Conservation (phyloP, 106 monocot genomes). For the Narthecium ossifragum region DNA sequence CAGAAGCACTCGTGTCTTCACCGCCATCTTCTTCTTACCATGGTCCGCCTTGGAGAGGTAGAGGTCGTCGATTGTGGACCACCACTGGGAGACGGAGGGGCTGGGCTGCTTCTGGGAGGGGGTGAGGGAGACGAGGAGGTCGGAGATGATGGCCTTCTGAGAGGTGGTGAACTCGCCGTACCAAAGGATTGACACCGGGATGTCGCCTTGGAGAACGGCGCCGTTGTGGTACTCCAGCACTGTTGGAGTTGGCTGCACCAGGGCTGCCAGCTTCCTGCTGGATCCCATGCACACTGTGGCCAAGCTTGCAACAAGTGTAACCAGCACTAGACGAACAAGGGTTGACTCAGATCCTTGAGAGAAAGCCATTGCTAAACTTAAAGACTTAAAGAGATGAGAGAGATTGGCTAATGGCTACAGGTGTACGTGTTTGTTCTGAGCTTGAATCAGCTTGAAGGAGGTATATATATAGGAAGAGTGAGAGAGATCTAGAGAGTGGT, state of each 20-base stretch:
- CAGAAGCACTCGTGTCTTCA: neutral
- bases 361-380: no score
- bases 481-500: neutral
- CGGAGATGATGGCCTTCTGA: no score
- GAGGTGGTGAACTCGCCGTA: conserved; percentile 34
- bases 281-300: neutral
- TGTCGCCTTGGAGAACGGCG: conserved; percentile 25
- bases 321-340: neutral
- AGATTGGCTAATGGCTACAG: neutral
- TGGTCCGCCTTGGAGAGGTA: neutral
- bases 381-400: neutral
- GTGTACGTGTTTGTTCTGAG: neutral
- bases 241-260: conserved; percentile 7
- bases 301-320: no score
- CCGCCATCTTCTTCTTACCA: no score
- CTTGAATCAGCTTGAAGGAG: neutral
- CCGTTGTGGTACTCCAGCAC: conserved; percentile 34
- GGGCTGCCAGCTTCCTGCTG: conserved; percentile 16
- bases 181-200: conserved; percentile 44
- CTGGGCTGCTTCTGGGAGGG: neutral
- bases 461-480: neutral
- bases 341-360: neutral
- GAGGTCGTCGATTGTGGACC: conserved; percentile 4
- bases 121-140: conserved; percentile 43
- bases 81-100: conserved; percentile 8